Evolutionary conservation across 169 alveolate genomes (phyloP), one percentile per base, ranked within the genome.

Genomic region (Plasmodium falciparum): DNA sequence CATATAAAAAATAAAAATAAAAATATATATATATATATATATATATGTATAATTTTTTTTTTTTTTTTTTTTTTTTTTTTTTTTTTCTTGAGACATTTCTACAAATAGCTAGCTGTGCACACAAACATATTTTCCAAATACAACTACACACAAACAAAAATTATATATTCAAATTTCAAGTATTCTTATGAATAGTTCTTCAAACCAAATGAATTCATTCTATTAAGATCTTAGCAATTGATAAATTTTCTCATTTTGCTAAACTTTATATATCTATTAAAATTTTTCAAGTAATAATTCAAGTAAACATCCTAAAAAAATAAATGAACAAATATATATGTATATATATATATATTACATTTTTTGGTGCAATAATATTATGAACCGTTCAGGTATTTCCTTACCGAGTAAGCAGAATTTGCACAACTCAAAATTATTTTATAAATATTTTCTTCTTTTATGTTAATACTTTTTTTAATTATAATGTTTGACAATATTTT

Each of bases 321-420:
- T 8, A 67, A n/a, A 62, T 6, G 43, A 15, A 54, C 11, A 58
- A 12, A 15, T 11, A 11, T 17, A 45, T 56, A 56, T 8, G 15
- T 12, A 2, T 56, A 22, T 56, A 7, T 56, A 56, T 11, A 56
- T 12, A 56, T 56, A n/a, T 52, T n/a, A n/a, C n/a, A n/a, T 3
- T 52, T 52, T 52, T 52, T 39, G 9, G 47, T 39, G 9, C 2
- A 5, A 5, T 39, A 39, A 39, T 5, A 39, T 39, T 39, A 39
- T 39, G 47, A 39, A 39, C 47, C 6, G 47, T 24, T 13, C 43
- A 73, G 5, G 13, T n/a, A 39, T 15, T 33, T 47, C 15, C 54
- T 76, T 33, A 76, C 89, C 75, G 89, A 56, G 75, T 63, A 76
- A 67, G 89, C 89, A 15, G 89, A 63, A 61, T 76, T 76, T 76